Evolutionary conservation across 495 filamentous ascomycete species (phyloP).

Genomic region (Penicillium canescens): DNA sequence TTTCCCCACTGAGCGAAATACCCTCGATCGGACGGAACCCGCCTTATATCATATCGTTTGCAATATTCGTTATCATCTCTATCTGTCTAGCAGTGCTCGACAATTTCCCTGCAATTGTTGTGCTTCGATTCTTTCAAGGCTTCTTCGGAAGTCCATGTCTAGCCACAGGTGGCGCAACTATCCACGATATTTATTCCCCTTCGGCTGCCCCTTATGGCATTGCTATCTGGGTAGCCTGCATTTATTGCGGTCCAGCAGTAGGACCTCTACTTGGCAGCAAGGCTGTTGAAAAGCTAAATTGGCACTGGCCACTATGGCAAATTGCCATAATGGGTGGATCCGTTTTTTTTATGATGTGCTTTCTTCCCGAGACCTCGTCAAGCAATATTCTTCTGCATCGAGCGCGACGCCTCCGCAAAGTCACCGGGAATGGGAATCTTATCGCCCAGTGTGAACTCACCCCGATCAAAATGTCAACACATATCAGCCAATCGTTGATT

Average conservation of each 20-base stretch:
- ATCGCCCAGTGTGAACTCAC: too few relatives aligned
- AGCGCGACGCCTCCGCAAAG: not conserved
- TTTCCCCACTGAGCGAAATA: not conserved
- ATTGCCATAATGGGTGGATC: slow-evolving; percentile 27
- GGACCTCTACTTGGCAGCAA: slow-evolving; percentile 33
- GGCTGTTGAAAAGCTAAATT: slow-evolving; percentile 17
- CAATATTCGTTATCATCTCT: not conserved
- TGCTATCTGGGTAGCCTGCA: slow-evolving; percentile 15
- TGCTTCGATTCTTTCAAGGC: slow-evolving; percentile 49
- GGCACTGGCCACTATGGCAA: slow-evolving; percentile 44
- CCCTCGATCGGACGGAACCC: not conserved
- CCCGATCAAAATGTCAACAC: too few relatives aligned
- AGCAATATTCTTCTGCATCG: not conserved
- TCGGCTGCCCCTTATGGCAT: not conserved
- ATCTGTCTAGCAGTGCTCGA: not conserved
- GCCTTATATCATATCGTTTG: not conserved
- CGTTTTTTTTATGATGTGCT: not conserved
- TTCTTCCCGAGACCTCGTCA: not conserved
- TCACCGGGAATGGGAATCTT: too few relatives aligned
- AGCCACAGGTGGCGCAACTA: slow-evolving; percentile 53
- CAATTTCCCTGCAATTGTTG: slow-evolving; percentile 39
- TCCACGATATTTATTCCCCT: slow-evolving; percentile 47
- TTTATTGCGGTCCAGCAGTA: slow-evolving; percentile 27
- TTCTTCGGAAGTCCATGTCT: slow-evolving; percentile 50
- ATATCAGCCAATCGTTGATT: not conserved